phyloP scores from a whole-genome alignment of 2,329 filamentous ascomycete genomes.

The Mycogone perniciosa region DNA sequence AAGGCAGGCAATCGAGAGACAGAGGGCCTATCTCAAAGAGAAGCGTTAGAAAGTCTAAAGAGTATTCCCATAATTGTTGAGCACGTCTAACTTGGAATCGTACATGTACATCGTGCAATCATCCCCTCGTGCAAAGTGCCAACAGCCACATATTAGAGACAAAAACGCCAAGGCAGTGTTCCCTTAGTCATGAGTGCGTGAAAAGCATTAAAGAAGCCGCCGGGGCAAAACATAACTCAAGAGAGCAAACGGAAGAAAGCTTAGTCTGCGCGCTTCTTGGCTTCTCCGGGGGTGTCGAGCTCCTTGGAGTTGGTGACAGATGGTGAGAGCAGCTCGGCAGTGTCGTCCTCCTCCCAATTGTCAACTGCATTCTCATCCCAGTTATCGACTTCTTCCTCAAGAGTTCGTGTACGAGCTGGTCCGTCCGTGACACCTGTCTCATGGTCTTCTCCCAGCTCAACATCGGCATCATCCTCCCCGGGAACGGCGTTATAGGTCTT shows the following conservation, averaged over 20 bases:
- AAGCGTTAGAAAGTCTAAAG: too few species aligned
- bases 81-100: too few species aligned
- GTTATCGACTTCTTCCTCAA: constrained; percentile 83
- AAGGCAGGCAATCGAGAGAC: too few species aligned
- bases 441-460: constrained; percentile 71
- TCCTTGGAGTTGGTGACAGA: constrained; percentile 15
- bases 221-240: neutral
- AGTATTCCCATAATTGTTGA: too few species aligned
- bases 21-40: too few species aligned
- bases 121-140: neutral
- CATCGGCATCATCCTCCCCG: constrained; percentile 56
- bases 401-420: constrained; percentile 26
- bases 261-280: constrained; percentile 30
- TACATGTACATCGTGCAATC: neutral
- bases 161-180: neutral
- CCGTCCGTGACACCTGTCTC: constrained; percentile 56
- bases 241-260: neutral
- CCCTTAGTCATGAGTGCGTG: neutral
- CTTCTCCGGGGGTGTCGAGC: constrained; percentile 22
- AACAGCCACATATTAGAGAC: neutral
- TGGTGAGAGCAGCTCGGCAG: constrained; percentile 17
- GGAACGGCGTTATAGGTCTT: constrained; percentile 68
- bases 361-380: constrained; percentile 80
- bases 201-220: neutral
- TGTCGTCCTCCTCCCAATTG: constrained; percentile 50